A percentile compares a stretch with the other conserved stretches of the same genome.
Conservation (phyloP, 2,329 filamentous ascomycete genomes). For the Fusarium napiforme region DNA sequence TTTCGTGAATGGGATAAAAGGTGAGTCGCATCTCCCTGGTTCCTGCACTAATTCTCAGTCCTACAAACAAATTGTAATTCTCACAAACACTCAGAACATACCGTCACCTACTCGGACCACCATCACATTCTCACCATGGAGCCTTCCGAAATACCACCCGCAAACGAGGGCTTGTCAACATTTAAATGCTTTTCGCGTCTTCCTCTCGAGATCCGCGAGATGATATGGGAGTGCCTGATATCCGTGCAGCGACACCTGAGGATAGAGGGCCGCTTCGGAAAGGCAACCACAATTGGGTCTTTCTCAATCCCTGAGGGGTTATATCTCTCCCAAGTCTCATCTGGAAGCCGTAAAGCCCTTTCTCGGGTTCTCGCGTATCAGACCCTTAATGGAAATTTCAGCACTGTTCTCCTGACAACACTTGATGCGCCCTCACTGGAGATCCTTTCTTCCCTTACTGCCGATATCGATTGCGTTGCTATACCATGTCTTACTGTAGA, state of each 20-base stretch:
- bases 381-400: fast-evolving
- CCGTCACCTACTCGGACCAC: fast-evolving
- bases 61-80: too few relatives aligned
- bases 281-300: neutral
- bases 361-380: neutral
- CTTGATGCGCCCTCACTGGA: neutral
- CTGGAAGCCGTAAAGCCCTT: neutral
- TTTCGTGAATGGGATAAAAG: neutral
- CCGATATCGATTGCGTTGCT: neutral
- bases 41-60: neutral
- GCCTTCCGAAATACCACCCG: fast-evolving
- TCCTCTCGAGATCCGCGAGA: neutral
- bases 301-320: fast-evolving
- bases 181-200: neutral
- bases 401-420: neutral
- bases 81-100: neutral
- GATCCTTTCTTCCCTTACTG: neutral
- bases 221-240: neutral
- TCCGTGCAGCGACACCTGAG: neutral
- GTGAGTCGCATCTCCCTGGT: fast-evolving
- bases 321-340: fast-evolving
- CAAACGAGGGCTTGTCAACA: neutral
- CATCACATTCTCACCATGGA: too few relatives aligned
- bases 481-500: fast-evolving
- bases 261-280: neutral